phyloP scores from a whole-genome alignment of 768 basidiomycete genomes.

The Boletus rubroflammeus region DNA sequence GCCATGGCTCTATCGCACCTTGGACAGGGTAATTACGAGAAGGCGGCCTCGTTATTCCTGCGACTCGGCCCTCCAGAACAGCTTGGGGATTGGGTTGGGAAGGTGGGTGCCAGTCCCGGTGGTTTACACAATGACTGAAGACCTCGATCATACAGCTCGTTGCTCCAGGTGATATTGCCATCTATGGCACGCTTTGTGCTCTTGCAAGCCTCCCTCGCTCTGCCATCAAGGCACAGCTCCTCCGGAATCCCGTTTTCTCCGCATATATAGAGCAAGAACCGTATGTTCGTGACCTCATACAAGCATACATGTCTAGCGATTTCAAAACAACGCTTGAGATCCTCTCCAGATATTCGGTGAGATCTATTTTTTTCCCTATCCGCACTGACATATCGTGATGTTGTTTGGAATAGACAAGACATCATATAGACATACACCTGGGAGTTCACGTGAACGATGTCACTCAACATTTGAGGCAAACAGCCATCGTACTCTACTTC shows the following conservation, averaged over 20 bases:
- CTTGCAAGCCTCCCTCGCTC: conserved; percentile 73
- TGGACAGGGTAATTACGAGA: conserved; percentile 69
- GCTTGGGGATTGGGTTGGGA: conserved; percentile 76
- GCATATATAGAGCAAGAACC: conserved; percentile 83
- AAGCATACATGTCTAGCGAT: conserved; percentile 80
- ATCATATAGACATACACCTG: conserved; percentile 77
- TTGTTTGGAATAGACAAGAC: conserved; percentile 55
- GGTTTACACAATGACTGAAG: background rate
- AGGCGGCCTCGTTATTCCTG: conserved; percentile 72
- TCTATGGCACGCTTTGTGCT: conserved; percentile 82
- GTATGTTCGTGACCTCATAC: conserved; percentile 81
- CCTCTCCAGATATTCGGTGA: conserved; percentile 68
- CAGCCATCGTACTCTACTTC: conserved; percentile 84
- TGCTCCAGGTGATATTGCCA: conserved; percentile 77
- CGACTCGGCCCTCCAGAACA: conserved; percentile 62
- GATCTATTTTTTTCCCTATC: conserved; percentile 4
- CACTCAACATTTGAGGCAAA: conserved; percentile 66
- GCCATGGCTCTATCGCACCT: conserved; percentile 77
- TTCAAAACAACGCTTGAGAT: conserved; percentile 81
- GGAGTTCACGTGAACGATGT: conserved; percentile 62
- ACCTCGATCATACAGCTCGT: conserved; percentile 44
- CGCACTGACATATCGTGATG: background rate
- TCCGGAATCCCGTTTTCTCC: conserved; percentile 69
- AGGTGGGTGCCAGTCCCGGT: conserved; percentile 38
- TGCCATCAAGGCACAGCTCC: conserved; percentile 60